These are phyloP conservation scores for Wickerhamomyces kurtzmanii DNA, from an alignment of 805 yeast genomes.

Conservation along the genomic window DNA sequence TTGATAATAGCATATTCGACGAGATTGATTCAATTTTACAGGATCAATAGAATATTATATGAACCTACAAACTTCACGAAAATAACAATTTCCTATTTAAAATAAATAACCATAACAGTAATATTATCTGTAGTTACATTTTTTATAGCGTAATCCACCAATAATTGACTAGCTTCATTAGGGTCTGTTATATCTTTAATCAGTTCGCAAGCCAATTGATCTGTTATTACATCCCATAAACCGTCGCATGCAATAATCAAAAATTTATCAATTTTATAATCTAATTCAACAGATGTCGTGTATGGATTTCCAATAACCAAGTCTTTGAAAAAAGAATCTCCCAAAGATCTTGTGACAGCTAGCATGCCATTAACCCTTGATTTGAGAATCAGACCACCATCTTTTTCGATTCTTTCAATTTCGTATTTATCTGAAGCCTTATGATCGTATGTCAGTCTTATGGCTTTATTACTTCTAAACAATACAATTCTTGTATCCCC, in stretches of 20 bases:
- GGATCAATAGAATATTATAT: constrained; percentile 8
- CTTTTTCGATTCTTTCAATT: constrained; percentile 58
- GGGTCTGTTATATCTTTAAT: constrained; percentile 49
- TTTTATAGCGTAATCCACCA: constrained; percentile 68
- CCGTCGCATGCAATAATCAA: constrained; percentile 94
- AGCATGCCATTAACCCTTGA: constrained; percentile 92
- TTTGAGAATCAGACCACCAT: constrained; percentile 84
- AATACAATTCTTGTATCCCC: constrained; percentile 88
- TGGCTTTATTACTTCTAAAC: constrained; percentile 63
- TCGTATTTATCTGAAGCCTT: constrained; percentile 81
- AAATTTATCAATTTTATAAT: constrained; percentile 52
- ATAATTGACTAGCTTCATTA: constrained; percentile 51
- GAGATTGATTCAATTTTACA: constrained; percentile 17
- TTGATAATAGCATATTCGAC: constrained; percentile 13
- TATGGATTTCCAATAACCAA: constrained; percentile 86
- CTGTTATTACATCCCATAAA: constrained; percentile 89
- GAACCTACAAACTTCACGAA: background rate
- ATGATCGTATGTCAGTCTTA: constrained; percentile 84
- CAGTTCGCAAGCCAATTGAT: constrained; percentile 72
- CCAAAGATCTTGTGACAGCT: constrained; percentile 89
- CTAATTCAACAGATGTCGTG: constrained; percentile 78
- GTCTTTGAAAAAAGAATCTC: constrained; percentile 88
- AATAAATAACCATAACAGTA: constrained; percentile 77
- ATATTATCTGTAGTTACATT: constrained; percentile 83
- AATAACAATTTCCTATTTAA: constrained; percentile 9